These are phyloP conservation scores for Aplosporella prunicola DNA, from an alignment of 2,329 filamentous ascomycete genomes.

Conservation along the genomic window DNA sequence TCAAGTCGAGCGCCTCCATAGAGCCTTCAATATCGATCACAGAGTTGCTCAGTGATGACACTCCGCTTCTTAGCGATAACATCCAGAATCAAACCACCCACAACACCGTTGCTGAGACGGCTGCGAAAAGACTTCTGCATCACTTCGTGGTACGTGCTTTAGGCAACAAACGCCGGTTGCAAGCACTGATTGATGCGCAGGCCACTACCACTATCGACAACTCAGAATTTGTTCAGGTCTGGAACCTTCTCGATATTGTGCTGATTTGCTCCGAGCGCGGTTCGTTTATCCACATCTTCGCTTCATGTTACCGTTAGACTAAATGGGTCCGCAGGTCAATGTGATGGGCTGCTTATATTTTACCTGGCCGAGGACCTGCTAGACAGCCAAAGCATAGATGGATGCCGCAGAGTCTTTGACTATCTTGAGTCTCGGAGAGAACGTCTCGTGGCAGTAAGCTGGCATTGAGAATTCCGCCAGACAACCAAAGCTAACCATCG, in stretches of 20 bases:
- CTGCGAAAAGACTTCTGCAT: conserved; percentile 72
- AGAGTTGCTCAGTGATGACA: conserved; percentile 26
- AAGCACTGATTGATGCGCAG: conserved; percentile 33
- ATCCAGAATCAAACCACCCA: conserved; percentile 38
- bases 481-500: too few species aligned
- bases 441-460: conserved; percentile 63
- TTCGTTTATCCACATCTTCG: conserved; percentile 35
- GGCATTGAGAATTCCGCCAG: conserved; percentile 1
- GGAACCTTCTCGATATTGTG: conserved; percentile 91
- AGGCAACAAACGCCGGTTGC: neutral
- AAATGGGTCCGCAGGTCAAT: conserved; percentile 34
- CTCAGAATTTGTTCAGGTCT: conserved; percentile 70
- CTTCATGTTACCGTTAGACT: conserved; percentile 10
- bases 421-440: conserved; percentile 91
- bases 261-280: conserved; percentile 76
- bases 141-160: conserved; percentile 56
- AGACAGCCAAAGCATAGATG: conserved; percentile 89
- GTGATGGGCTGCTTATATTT: conserved; percentile 72
- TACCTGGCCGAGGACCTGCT: conserved; percentile 91
- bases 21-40: conserved; percentile 36
- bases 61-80: conserved; percentile 17
- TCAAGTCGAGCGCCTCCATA: conserved; percentile 33
- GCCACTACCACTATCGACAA: conserved; percentile 66
- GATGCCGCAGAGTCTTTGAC: conserved; percentile 85
- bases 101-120: conserved; percentile 70